Conservation (phyloP, 1,139 yeast genomes). For the Candida mesenterica region DNA sequence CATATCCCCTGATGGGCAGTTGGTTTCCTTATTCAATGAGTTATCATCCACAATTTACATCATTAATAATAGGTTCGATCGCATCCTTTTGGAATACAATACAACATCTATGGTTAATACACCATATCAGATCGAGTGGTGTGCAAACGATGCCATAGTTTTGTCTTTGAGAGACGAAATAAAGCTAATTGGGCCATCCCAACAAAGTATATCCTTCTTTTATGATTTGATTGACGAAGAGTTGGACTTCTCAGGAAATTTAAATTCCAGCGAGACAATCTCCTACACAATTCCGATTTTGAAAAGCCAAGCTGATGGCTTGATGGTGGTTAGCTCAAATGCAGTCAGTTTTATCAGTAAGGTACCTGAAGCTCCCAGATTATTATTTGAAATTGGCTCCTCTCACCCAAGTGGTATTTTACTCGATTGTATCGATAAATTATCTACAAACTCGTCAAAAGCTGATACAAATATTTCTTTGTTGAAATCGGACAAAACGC, state of each 20-base stretch:
- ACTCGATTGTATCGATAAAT: slow-evolving; percentile 76
- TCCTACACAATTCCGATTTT: slow-evolving; percentile 37
- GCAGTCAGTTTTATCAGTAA: slow-evolving; percentile 64
- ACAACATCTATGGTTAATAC: slow-evolving; percentile 35
- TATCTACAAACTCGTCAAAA: slow-evolving; percentile 69
- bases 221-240: slow-evolving; percentile 39
- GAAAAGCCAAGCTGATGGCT: slow-evolving; percentile 65
- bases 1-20: slow-evolving; percentile 60
- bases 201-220: slow-evolving; percentile 51
- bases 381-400: slow-evolving; percentile 79
- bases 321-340: slow-evolving; percentile 59
- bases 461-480: slow-evolving; percentile 73
- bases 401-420: slow-evolving; percentile 79
- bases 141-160: slow-evolving; percentile 81
- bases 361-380: slow-evolving; percentile 58
- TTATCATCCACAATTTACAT: slow-evolving; percentile 49
- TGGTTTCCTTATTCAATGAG: slow-evolving; percentile 55
- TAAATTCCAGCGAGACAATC: slow-evolving; percentile 20
- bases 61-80: slow-evolving; percentile 49
- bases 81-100: slow-evolving; percentile 52
- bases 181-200: slow-evolving; percentile 69
- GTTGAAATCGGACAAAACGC: slow-evolving; percentile 51
- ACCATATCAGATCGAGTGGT: slow-evolving; percentile 64
- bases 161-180: slow-evolving; percentile 61
- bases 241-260: slow-evolving; percentile 24